Conservation (phyloP, 169 alveolate species). For the Cardiosporidium cionae region DNA sequence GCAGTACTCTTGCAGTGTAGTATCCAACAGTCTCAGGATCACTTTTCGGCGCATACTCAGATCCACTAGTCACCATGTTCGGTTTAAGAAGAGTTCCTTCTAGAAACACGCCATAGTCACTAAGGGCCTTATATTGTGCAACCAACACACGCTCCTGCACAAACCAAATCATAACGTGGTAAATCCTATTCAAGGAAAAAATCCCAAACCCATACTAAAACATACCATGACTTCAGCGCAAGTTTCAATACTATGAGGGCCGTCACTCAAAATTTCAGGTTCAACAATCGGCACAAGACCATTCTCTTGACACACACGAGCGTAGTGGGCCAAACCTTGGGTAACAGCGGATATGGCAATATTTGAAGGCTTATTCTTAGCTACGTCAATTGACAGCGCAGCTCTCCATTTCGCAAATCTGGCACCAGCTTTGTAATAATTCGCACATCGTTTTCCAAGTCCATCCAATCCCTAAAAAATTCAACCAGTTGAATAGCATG, state of each 20-base stretch:
- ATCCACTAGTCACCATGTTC: conserved; percentile 98
- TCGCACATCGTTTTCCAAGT: conserved; percentile 89
- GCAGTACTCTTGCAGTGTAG: conserved; percentile 86
- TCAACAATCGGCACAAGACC: conserved; percentile 98
- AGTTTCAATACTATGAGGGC: conserved; percentile 89
- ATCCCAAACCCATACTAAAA: not conserved
- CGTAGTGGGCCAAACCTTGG: conserved; percentile 96
- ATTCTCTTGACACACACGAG: conserved; percentile 90
- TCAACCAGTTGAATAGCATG: not conserved
- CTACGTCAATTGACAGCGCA: conserved; percentile 84
- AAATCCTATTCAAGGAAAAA: not conserved
- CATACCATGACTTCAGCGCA: conserved; percentile 85
- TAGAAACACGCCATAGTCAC: conserved; percentile 85
- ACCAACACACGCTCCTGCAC: conserved; percentile 78
- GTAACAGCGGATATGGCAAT: conserved; percentile 90
- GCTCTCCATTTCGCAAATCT: conserved; percentile 99
- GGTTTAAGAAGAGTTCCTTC: conserved; percentile 98
- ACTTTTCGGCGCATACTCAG: conserved; percentile 23
- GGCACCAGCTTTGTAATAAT: conserved; percentile 94
- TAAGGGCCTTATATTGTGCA: conserved; percentile 89
- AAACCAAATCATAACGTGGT: no score
- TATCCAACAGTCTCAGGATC: conserved; percentile 86
- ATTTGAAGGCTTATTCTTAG: conserved; percentile 77
- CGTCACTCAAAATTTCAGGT: conserved; percentile 97
- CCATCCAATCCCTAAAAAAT: conserved; percentile 88